Percentiles rank a stretch among this genome's conserved stretches.
Conservation (phyloP, 1,139 yeast species). For the Candida mesenterica region DNA sequence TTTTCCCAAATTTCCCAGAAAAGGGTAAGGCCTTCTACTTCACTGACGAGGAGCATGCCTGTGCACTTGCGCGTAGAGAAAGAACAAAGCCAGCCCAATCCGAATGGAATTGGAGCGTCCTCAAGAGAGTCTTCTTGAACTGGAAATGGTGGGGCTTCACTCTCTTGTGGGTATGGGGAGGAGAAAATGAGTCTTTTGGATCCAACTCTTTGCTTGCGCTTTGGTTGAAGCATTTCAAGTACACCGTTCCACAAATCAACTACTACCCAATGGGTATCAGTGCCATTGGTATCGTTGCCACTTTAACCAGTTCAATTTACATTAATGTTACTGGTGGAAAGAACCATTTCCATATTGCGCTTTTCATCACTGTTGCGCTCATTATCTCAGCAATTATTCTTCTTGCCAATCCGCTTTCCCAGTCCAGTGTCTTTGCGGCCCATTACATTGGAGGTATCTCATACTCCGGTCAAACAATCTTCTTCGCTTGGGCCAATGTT, state of each 20-base stretch:
- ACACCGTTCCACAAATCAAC: slow-evolving; percentile 47
- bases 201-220: slow-evolving; percentile 53
- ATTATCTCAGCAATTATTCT: slow-evolving; percentile 47
- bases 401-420: slow-evolving; percentile 28
- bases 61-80: slow-evolving; percentile 25
- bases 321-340: slow-evolving; percentile 50
- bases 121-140: slow-evolving; percentile 47
- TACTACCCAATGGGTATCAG: slow-evolving; percentile 59
- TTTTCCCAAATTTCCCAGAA: slow-evolving; percentile 61
- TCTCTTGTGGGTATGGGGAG: slow-evolving; percentile 57
- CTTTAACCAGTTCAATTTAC: slow-evolving; percentile 46
- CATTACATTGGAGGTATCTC: slow-evolving; percentile 54
- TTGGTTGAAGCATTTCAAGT: slow-evolving; percentile 45
- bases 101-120: slow-evolving; percentile 41
- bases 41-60: slow-evolving; percentile 33
- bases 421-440: slow-evolving; percentile 46
- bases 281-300: slow-evolving; percentile 52
- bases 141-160: slow-evolving; percentile 64
- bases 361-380: slow-evolving; percentile 39
- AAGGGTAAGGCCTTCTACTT: slow-evolving; percentile 35
- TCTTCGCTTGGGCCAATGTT: slow-evolving; percentile 61
- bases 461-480: slow-evolving; percentile 57
- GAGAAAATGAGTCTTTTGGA: slow-evolving; percentile 55
- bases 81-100: slow-evolving; percentile 33
- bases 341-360: slow-evolving; percentile 50